phyloP scores from a whole-genome alignment of 371 early-diverging fungal genomes.

The Syncephalastrum sp. region DNA sequence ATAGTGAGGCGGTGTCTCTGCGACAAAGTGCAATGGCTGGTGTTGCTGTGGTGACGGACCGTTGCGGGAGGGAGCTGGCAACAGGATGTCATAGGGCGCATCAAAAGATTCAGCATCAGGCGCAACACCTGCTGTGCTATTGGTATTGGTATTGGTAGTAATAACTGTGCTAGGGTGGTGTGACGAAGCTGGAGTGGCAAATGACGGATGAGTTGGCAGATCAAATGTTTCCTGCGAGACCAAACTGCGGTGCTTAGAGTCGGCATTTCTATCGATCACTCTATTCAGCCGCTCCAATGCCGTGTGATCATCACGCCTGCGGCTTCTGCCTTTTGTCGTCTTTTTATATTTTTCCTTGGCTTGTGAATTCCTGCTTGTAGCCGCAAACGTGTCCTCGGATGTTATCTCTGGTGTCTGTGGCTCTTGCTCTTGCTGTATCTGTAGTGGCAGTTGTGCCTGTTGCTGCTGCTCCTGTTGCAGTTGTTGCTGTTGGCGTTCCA shows the following conservation, averaged over 20 bases:
- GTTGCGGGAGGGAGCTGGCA: neutral
- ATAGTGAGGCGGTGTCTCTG: neutral
- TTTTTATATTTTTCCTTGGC: constrained; percentile 3
- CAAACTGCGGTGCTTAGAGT: neutral
- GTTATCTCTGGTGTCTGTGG: too few relatives aligned
- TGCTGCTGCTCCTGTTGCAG: neutral
- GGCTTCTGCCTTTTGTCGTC: constrained; percentile 5
- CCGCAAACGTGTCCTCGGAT: too few relatives aligned
- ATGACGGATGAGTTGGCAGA: neutral
- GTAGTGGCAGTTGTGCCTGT: too few relatives aligned
- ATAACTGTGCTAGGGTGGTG: neutral
- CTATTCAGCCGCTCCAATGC: too few relatives aligned
- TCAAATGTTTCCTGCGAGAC: neutral
- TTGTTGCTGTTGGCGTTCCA: constrained; percentile 6
- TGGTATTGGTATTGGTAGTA: constrained; percentile 1
- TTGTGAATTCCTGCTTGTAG: neutral
- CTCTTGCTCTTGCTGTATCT: neutral
- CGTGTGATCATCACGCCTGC: neutral
- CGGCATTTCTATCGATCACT: neutral
- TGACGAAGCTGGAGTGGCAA: neutral
- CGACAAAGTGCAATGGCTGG: constrained; percentile 7
- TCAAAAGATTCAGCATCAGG: too few relatives aligned
- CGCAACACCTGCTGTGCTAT: neutral
- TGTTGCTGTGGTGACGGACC: constrained; percentile 8
- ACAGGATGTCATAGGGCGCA: too few relatives aligned